These are phyloP conservation scores for Venustampulla echinocandica DNA, from an alignment of 495 filamentous ascomycete species.

Conservation along the genomic window DNA sequence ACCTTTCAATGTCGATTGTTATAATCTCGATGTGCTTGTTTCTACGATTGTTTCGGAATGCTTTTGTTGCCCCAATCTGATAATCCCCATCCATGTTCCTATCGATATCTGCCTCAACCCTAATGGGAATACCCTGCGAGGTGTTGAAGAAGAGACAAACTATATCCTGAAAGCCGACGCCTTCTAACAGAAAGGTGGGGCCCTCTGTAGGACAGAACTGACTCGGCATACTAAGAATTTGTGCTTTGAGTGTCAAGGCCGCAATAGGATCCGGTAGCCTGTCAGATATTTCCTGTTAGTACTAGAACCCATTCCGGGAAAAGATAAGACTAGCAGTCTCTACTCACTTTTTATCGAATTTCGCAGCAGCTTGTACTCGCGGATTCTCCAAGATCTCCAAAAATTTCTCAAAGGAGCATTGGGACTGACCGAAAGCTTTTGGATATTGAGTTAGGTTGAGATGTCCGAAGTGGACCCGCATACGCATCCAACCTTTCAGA, in stretches of 20 bases:
- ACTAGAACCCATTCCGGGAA: too few relatives aligned
- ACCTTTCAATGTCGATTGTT: conserved; percentile 34
- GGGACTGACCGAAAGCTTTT: background rate
- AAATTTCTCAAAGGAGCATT: conserved; percentile 43
- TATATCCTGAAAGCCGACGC: conserved; percentile 17
- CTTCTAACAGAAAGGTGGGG: conserved; percentile 15
- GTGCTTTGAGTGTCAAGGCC: conserved; percentile 2
- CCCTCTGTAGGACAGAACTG: conserved; percentile 8
- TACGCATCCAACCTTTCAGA: conserved; percentile 30
- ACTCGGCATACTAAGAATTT: conserved; percentile 1
- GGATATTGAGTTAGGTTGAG: conserved; percentile 39
- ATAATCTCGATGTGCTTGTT: conserved; percentile 26
- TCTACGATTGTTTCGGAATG: conserved; percentile 12
- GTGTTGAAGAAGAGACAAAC: conserved; percentile 23
- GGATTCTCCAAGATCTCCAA: conserved; percentile 31
- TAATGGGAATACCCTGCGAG: conserved; percentile 11
- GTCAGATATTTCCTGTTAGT: background rate
- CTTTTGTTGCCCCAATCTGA: conserved; percentile 10
- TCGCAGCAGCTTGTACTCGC: conserved; percentile 24
- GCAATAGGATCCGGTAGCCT: conserved; percentile 4
- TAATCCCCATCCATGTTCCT: conserved; percentile 2
- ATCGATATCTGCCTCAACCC: conserved; percentile 23
- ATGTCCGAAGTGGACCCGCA: conserved; percentile 51
- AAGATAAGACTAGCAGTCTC: background rate
- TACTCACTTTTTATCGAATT: conserved; percentile 31